phyloP scores from a whole-genome alignment of 495 filamentous ascomycete species.

The Neurospora sublineolata region DNA sequence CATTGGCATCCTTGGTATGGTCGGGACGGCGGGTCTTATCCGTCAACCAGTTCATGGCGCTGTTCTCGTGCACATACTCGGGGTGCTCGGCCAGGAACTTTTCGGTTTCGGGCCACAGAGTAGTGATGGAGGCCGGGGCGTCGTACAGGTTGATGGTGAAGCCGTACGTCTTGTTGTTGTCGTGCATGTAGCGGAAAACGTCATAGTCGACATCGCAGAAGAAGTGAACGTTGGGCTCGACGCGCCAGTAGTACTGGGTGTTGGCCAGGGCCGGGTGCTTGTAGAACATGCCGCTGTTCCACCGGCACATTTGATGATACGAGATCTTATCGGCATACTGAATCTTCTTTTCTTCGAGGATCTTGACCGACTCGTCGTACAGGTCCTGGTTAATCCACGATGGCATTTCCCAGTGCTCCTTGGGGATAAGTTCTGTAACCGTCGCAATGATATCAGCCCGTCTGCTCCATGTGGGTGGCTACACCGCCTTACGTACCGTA shows the following conservation, averaged over 20 bases:
- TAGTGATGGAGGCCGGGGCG: constrained; percentile 68
- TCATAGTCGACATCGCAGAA: constrained; percentile 99
- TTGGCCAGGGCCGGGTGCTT: constrained; percentile 79
- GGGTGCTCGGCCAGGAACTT: constrained; percentile 81
- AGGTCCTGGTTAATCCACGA: constrained; percentile 84
- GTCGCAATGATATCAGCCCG: constrained; percentile 7
- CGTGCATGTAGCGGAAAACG: constrained; percentile 95
- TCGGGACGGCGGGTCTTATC: constrained; percentile 68
- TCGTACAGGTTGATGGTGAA: constrained; percentile 99
- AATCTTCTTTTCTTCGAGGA: constrained; percentile 72
- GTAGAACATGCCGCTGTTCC: constrained; percentile 98
- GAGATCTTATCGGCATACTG: constrained; percentile 81
- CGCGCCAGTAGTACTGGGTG: constrained; percentile 93
- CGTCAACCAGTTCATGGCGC: constrained; percentile 76
- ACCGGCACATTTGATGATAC: constrained; percentile 99
- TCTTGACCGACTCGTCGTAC: constrained; percentile 69
- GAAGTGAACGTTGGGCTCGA: constrained; percentile 98
- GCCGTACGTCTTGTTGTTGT: constrained; percentile 96
- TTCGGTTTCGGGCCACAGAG: constrained; percentile 88
- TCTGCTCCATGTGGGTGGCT: background rate
- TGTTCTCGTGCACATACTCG: constrained; percentile 69
- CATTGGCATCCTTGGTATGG: constrained; percentile 67
- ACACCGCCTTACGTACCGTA: constrained; percentile 51
- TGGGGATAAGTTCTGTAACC: constrained; percentile 64
- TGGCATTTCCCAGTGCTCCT: constrained; percentile 88